Conservation (phyloP, 176 grass and related monocot genomes). For the Dendrocalamus sinicus region DNA sequence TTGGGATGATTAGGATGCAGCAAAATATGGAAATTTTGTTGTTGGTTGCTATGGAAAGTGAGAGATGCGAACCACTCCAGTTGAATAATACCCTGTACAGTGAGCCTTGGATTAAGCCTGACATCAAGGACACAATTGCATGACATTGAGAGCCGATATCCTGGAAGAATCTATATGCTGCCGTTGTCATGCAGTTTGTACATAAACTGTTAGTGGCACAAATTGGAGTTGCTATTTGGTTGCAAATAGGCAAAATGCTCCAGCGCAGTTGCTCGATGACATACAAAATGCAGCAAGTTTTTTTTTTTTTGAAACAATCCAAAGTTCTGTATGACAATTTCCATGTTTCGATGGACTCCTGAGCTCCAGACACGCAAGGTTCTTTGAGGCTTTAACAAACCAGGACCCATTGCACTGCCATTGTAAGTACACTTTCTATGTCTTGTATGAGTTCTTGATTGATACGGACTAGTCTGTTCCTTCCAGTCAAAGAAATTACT, state of each 20-base stretch:
- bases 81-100: not conserved
- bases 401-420: not conserved
- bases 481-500: conserved; percentile 1
- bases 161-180: not conserved
- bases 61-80: not conserved
- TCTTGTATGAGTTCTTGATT: not conserved
- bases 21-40: not conserved
- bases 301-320: not conserved
- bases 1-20: conserved; percentile 46
- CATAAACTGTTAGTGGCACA: not conserved
- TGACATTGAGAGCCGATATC: not conserved
- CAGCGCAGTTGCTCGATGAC: not conserved
- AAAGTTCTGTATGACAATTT: not conserved
- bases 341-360: not conserved
- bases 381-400: not conserved
- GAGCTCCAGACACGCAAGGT: not conserved
- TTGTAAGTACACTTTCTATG: not conserved
- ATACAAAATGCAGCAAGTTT: not conserved
- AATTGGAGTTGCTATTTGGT: not conserved
- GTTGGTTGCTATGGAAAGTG: not conserved
- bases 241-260: not conserved
- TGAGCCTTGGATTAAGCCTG: not conserved
- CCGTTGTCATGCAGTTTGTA: not conserved
- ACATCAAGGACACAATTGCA: not conserved
- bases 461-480: not conserved